phyloP scores from a whole-genome alignment of 106 monocot species.

The Xerophyta viscosa region DNA sequence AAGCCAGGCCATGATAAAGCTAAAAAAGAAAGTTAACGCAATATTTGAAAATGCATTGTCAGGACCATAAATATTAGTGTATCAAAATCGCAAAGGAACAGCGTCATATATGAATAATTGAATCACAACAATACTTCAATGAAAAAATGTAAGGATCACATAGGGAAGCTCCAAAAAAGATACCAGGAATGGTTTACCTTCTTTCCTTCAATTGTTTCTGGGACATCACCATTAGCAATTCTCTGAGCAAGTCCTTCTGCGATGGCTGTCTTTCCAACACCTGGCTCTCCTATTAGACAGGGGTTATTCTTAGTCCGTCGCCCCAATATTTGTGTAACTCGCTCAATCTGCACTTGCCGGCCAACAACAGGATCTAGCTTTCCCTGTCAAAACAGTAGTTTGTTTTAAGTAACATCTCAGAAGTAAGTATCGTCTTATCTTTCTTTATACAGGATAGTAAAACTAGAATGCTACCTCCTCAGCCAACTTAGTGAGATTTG shows the following conservation, averaged over 20 bases:
- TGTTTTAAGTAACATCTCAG: not conserved
- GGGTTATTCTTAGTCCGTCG: slow-evolving; percentile 47
- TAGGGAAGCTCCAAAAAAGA: not conserved
- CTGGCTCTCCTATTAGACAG: slow-evolving; percentile 47
- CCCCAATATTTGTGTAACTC: slow-evolving; percentile 49
- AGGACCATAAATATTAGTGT: too few relatives aligned
- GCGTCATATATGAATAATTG: too few relatives aligned
- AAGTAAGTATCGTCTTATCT: too few relatives aligned
- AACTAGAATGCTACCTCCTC: slow-evolving; percentile 27
- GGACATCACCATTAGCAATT: slow-evolving; percentile 38
- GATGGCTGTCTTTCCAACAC: slow-evolving; percentile 52
- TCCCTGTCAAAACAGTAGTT: slow-evolving; percentile 14
- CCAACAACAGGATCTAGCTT: slow-evolving; percentile 50
- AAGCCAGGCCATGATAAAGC: too few relatives aligned
- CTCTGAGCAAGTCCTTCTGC: slow-evolving; percentile 41
- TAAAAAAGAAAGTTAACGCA: too few relatives aligned
- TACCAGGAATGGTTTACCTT: slow-evolving; percentile 9
- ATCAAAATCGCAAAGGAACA: too few relatives aligned
- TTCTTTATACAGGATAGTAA: not conserved
- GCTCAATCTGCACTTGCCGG: slow-evolving; percentile 37
- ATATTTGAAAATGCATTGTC: too few relatives aligned
- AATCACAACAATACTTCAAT: not conserved
- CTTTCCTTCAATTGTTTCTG: slow-evolving; percentile 55
- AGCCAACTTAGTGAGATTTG: slow-evolving; percentile 41
- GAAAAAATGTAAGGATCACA: not conserved